Evolutionary conservation across 352 stramenopile species (phyloP).

Genomic region (Phytophthora cactorum): DNA sequence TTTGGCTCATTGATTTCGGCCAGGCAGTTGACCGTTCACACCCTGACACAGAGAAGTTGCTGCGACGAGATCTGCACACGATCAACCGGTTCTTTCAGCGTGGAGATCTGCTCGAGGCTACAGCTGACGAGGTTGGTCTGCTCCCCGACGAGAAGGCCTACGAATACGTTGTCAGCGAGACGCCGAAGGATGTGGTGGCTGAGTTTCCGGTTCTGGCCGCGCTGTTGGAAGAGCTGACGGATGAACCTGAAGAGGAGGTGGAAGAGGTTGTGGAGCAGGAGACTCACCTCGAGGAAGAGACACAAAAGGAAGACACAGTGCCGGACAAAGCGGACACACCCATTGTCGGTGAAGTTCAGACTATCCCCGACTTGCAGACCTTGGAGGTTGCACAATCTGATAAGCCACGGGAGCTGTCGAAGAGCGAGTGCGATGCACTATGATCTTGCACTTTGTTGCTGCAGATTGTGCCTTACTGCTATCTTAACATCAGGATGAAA

Average conservation of each 20-base stretch:
- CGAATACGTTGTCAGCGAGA: constrained; percentile 49
- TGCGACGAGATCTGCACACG: constrained; percentile 80
- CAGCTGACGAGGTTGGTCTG: constrained; percentile 44
- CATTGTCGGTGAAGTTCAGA: not conserved
- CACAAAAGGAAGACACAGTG: constrained; percentile 8
- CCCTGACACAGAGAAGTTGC: constrained; percentile 61
- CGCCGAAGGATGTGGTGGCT: constrained; percentile 34
- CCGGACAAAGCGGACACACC: not conserved
- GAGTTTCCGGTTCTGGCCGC: constrained; percentile 35
- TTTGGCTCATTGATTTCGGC: constrained; percentile 93
- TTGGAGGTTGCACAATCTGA: constrained; percentile 1
- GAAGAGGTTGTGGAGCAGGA: constrained; percentile 15
- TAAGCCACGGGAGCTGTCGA: constrained; percentile 1
- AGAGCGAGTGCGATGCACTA: constrained; percentile 21
- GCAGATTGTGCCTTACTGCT: not conserved
- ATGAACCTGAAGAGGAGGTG: constrained; percentile 27
- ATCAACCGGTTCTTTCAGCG: constrained; percentile 83
- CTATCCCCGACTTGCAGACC: constrained; percentile 1
- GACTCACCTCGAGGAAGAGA: too few species aligned
- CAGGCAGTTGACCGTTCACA: constrained; percentile 89
- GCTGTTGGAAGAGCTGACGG: constrained; percentile 47
- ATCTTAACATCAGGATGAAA: constrained; percentile 7
- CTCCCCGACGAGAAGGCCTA: constrained; percentile 49
- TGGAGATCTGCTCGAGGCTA: constrained; percentile 43
- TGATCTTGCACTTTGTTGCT: constrained; percentile 3